These are phyloP conservation scores for Thymus mandschuricus DNA, from an alignment of 257 asterid species.

Conservation along the genomic window DNA sequence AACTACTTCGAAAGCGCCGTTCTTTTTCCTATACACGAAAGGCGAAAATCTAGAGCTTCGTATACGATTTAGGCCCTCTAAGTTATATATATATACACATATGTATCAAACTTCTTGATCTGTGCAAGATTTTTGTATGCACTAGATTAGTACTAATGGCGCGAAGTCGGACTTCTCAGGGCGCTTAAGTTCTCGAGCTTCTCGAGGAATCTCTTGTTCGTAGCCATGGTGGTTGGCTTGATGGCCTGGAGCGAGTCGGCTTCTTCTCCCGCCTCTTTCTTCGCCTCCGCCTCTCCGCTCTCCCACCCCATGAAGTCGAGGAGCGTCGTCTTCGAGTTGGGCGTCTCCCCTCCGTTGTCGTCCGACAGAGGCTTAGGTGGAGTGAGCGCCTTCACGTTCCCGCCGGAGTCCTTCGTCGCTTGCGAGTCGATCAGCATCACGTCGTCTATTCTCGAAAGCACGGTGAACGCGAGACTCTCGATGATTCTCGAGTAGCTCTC, in stretches of 20 bases:
- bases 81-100: constrained; percentile 23
- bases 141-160: constrained; percentile 48
- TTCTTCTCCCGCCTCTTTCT: constrained; percentile 43
- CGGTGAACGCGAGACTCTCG: constrained; percentile 60
- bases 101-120: neutral
- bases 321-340: constrained; percentile 49
- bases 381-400: constrained; percentile 24
- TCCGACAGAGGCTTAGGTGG: constrained; percentile 35
- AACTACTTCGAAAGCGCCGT: constrained; percentile 18
- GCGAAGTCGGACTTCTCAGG: constrained; percentile 75
- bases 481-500: constrained; percentile 71
- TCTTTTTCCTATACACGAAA: constrained; percentile 26
- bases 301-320: constrained; percentile 68
- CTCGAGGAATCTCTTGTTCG: constrained; percentile 58
- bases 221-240: constrained; percentile 43
- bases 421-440: constrained; percentile 46
- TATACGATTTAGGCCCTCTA: constrained; percentile 19
- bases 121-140: constrained; percentile 14
- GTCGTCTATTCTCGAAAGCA: constrained; percentile 58
- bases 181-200: constrained; percentile 71
- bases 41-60: constrained; percentile 25
- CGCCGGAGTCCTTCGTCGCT: constrained; percentile 34
- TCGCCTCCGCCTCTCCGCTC: constrained; percentile 38
- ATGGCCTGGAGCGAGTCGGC: neutral
- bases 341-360: constrained; percentile 35